Percentiles rank a stretch among this genome's conserved stretches.
These are phyloP conservation scores for Onygena corvina DNA, from an alignment of 2,329 filamentous ascomycete species.

Conservation along the genomic window DNA sequence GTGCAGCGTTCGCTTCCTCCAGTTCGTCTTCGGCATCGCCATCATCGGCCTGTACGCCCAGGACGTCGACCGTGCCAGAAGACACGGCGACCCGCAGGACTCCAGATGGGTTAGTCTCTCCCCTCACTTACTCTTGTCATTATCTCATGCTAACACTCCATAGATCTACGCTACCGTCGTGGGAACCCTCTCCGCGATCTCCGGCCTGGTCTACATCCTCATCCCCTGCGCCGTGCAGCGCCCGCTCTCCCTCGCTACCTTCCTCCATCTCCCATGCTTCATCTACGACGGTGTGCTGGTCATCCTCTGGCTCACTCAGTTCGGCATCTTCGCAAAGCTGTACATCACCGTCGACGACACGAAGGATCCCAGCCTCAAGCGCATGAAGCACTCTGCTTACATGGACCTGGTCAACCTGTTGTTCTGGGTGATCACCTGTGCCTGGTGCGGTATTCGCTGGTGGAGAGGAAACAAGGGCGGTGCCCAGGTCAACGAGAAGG, in stretches of 20 bases:
- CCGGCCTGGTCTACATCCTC: constrained; percentile 53
- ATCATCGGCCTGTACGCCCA: constrained; percentile 68
- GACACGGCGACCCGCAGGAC: constrained; percentile 43
- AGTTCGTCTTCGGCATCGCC: constrained; percentile 63
- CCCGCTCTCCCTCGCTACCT: constrained; percentile 23
- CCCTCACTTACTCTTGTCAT: neutral
- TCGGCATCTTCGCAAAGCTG: constrained; percentile 71
- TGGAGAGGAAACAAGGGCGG: constrained; percentile 19
- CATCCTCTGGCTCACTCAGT: constrained; percentile 67
- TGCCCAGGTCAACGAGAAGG: constrained; percentile 13
- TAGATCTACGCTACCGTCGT: constrained; percentile 62
- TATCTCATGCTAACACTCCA: constrained; percentile 3
- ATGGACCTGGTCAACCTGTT: constrained; percentile 62
- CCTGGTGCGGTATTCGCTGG: constrained; percentile 28
- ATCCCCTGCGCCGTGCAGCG: constrained; percentile 41
- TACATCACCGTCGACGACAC: constrained; percentile 47
- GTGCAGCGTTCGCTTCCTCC: constrained; percentile 53
- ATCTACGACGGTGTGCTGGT: constrained; percentile 61
- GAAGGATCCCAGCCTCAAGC: constrained; percentile 45
- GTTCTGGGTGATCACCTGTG: constrained; percentile 58
- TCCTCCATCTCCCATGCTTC: constrained; percentile 37
- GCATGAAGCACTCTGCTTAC: constrained; percentile 84
- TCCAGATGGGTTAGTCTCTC: constrained; percentile 54
- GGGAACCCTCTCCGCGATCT: constrained; percentile 52
- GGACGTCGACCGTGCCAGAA: constrained; percentile 48